A percentile compares a stretch with the other conserved stretches of the same genome.
Conservation (phyloP, 2,329 filamentous ascomycete genomes). For the Pestalotiopsis sp. region DNA sequence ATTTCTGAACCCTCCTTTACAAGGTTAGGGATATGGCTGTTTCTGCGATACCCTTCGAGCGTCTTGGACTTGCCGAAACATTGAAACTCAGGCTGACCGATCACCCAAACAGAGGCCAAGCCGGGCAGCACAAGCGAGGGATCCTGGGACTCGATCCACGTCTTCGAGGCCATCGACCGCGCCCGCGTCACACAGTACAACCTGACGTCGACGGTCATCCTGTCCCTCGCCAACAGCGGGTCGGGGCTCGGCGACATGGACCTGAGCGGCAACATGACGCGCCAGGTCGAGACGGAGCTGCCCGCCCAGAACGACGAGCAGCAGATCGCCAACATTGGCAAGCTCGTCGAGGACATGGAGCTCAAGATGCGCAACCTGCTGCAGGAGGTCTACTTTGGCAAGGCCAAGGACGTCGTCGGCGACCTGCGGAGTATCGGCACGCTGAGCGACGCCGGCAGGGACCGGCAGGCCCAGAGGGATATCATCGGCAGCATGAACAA, state of each 20-base stretch:
- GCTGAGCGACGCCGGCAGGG: constrained; percentile 81
- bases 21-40: neutral
- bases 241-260: constrained; percentile 79
- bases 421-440: constrained; percentile 86
- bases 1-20: neutral
- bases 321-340: constrained; percentile 94
- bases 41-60: neutral
- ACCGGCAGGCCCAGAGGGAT: constrained; percentile 84
- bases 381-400: constrained; percentile 99
- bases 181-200: constrained; percentile 95
- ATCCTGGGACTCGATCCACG: constrained; percentile 98
- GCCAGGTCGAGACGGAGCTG: constrained; percentile 91
- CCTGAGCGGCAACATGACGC: constrained; percentile 95
- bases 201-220: constrained; percentile 93
- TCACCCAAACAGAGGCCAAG: constrained; percentile 58
- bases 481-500: constrained; percentile 68
- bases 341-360: constrained; percentile 98
- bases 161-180: constrained; percentile 94
- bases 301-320: constrained; percentile 87
- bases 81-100: constrained; percentile 1
- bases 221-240: constrained; percentile 74
- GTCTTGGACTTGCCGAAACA: neutral
- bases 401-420: constrained; percentile 97
- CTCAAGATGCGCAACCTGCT: constrained; percentile 98
- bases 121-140: constrained; percentile 71